Evolutionary conservation across 306 rosid genomes (phyloP).

Genomic region (Sophora flavescens): DNA sequence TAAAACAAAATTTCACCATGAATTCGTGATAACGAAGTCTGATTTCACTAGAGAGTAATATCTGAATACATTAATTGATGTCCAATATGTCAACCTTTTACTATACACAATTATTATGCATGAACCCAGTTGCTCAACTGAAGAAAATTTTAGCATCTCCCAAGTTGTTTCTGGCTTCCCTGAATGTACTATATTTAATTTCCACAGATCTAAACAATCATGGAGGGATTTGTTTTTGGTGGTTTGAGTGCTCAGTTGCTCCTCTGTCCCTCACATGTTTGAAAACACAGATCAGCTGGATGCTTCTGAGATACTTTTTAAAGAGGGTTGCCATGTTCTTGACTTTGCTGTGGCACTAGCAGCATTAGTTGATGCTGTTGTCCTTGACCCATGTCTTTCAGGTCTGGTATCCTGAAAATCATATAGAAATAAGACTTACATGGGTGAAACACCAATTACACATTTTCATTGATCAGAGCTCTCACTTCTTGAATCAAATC

Average conservation of each 20-base stretch:
- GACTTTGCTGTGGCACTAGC: conserved; percentile 59
- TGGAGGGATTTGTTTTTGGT: conserved; percentile 32
- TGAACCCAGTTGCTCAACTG: conserved; percentile 49
- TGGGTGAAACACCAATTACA: conserved; percentile 10
- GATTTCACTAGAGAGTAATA: conserved; percentile 45
- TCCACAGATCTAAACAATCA: conserved; percentile 52
- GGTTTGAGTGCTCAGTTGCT: conserved; percentile 48
- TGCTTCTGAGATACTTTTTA: conserved; percentile 82
- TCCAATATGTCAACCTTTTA: conserved; percentile 58
- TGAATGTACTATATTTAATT: conserved; percentile 46
- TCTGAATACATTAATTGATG: conserved; percentile 54
- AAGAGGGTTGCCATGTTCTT: conserved; percentile 90
- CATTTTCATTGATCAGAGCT: neutral
- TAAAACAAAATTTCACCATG: neutral
- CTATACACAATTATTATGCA: conserved; percentile 70
- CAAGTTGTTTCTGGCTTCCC: conserved; percentile 42
- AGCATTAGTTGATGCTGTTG: conserved; percentile 51
- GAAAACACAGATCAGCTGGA: conserved; percentile 58
- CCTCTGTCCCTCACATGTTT: conserved; percentile 57
- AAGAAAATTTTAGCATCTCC: conserved; percentile 45
- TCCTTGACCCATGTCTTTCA: conserved; percentile 68
- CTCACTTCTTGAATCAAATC: conserved; percentile 25
- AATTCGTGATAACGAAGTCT: conserved; percentile 38
- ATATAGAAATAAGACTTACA: conserved; percentile 19
- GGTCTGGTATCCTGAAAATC: conserved; percentile 59